phyloP scores from a whole-genome alignment of 1,284 basidiomycete species.

The Pisolithus thermaeus region DNA sequence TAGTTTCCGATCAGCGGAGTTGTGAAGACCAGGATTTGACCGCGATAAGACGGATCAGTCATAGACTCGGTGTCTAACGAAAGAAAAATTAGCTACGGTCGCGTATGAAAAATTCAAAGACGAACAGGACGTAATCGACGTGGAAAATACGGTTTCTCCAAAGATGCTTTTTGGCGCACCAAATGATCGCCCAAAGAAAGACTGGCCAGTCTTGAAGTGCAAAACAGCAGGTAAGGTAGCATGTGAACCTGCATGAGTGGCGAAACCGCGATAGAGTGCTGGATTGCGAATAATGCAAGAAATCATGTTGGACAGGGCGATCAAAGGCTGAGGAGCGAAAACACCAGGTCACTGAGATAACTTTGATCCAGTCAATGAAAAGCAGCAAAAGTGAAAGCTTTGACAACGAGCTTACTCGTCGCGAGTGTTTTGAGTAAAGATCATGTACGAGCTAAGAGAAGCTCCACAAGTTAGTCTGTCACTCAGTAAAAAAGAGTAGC shows the following conservation, averaged over 20 bases:
- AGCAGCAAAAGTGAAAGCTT: slow-evolving; percentile 5
- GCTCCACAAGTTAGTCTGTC: slow-evolving; percentile 12
- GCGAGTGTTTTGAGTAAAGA: slow-evolving; percentile 76
- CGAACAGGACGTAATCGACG: slow-evolving; percentile 95
- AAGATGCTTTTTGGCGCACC: slow-evolving; percentile 85
- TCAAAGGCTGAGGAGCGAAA: slow-evolving; percentile 66
- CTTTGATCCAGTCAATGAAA: slow-evolving; percentile 33
- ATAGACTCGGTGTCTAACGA: slow-evolving; percentile 92
- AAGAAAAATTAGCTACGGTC: slow-evolving; percentile 8
- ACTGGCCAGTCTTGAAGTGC: slow-evolving; percentile 92
- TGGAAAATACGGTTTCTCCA: slow-evolving; percentile 98
- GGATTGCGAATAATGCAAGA: slow-evolving; percentile 46
- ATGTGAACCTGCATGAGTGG: slow-evolving; percentile 54
- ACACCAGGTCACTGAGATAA: slow-evolving; percentile 82
- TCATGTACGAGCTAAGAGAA: slow-evolving; percentile 55
- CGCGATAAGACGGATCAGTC: slow-evolving; percentile 98
- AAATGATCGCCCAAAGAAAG: slow-evolving; percentile 86
- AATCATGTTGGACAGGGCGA: slow-evolving; percentile 43
- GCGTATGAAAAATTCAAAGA: slow-evolving; percentile 9
- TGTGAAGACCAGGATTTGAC: slow-evolving; percentile 98
- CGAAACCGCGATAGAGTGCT: slow-evolving; percentile 52
- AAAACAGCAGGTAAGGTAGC: slow-evolving; percentile 70
- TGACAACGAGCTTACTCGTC: slow-evolving; percentile 59
- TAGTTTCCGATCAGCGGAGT: slow-evolving; percentile 99
- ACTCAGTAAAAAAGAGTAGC: not conserved